These are phyloP conservation scores for Talaromyces proteolyticus DNA, from an alignment of 495 filamentous ascomycete genomes.

Conservation along the genomic window DNA sequence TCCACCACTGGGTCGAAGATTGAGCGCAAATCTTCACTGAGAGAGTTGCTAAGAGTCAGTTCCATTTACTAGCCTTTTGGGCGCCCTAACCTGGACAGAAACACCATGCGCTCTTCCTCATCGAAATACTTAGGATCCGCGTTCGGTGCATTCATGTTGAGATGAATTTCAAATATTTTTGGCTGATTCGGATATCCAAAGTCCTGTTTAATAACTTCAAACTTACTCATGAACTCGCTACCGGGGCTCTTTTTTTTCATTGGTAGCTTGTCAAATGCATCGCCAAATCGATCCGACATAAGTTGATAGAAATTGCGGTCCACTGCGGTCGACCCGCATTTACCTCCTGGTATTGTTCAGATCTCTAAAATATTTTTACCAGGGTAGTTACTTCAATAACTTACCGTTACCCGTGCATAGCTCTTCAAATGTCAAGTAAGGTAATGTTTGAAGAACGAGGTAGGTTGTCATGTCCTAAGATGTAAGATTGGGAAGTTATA, in stretches of 20 bases:
- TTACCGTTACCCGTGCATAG: constrained; percentile 3
- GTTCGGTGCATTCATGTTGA: neutral
- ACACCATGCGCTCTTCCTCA: neutral
- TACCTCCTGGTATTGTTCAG: constrained; percentile 21
- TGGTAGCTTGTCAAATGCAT: constrained; percentile 2
- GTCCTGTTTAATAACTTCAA: constrained; percentile 6
- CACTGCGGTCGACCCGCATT: constrained; percentile 47
- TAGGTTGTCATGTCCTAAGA: constrained; percentile 42
- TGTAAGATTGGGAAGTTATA: neutral
- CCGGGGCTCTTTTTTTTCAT: constrained; percentile 2
- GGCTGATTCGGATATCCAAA: constrained; percentile 2
- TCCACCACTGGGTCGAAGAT: no score
- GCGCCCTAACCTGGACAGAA: neutral
- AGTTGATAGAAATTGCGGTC: constrained; percentile 35
- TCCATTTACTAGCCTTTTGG: no score
- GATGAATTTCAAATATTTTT: neutral
- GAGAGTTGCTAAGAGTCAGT: no score
- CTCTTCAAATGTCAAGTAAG: constrained; percentile 1
- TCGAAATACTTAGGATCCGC: constrained; percentile 2
- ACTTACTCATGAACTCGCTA: constrained; percentile 7
- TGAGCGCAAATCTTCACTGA: no score
- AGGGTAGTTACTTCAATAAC: neutral
- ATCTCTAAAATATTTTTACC: neutral
- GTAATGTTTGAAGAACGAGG: neutral
- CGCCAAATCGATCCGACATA: constrained; percentile 20